Base-by-base conservation (phyloP, 257 asterid species). In the Pogostemon cablin region DNA sequence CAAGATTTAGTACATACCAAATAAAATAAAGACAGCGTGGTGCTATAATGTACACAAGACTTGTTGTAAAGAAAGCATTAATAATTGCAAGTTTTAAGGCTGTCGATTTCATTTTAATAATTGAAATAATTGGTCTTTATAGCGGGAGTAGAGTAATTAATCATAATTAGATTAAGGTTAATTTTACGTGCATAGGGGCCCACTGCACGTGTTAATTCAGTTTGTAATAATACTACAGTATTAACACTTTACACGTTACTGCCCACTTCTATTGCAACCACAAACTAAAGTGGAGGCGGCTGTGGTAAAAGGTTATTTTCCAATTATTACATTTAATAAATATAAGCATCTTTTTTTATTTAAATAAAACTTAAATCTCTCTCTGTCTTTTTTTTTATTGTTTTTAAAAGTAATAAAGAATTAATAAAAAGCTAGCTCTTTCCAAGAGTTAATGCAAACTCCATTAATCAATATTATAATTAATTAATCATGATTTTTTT, bases 241-340 rank as follows among this genome's bases (percentile, higher is more conserved):
- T 3, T 25, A 8, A 38, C 57, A 41, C 85, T 81, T 79, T 81
- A 74, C 85, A 81, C 77, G 80, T 62, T 39, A 17, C 12, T 6
- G 60, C 56, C 74, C 57, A 69, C 75, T 25, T 67, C 65, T 42
- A 60, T 57, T 49, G 69, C 73, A 67, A 5, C 68, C 65, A 37
- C 15, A 62, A 67, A 61, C 46, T 8, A 47, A 55, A 55, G 62
- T 8, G 17, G 64, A n/a, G 80, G 70, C 80, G 80, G 83, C 80
- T 69, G 7, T 35, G 7, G 37, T 46, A 25, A 40, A 68, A 9
- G 9, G 58, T 17, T 6, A 15, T 53, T 53, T 47, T 47, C 49
- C 49, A 44, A 4, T 41, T 7, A 1, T 2, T 2, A 4, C 1
- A 4, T 7, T 41, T 41, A 41, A 25, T 25, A 25, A 25, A 25